Evolutionary conservation across 495 filamentous ascomycete genomes (phyloP), one percentile per base, ranked within the genome.

Genomic region (Wilcoxina mikolae): DNA sequence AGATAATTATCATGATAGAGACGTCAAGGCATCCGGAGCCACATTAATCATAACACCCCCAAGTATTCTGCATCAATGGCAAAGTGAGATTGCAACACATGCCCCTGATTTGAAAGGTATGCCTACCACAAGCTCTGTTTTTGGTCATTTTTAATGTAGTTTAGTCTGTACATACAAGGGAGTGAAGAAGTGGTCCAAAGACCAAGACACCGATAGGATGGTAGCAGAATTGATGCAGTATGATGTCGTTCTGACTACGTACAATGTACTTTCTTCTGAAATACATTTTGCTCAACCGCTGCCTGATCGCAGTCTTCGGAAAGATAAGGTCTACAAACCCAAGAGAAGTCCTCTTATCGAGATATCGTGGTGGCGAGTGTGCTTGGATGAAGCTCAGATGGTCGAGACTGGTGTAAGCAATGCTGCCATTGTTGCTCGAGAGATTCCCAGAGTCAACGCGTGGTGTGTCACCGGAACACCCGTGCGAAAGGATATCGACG

Each of bases 391-490:
- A 67, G 91, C 88, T 2, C 91, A 98, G 65, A 94, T 94, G 84
- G 77, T 95, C 29, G 90, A 94, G 54, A 87, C 78, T 56, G 87
- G 86, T 47, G 78, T 90, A 5, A 89, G 79, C 64, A 82, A 84
- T 54, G 85, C 90, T 15, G 87, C 91, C 1, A 77, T 75, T 56
- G 76, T 95, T 28, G 88, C 90, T 17, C 73, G 80, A 24, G 67
- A 80, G 20, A 85, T 98, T 56, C 87, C 89, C 51, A 75, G 90
- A 23, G 66, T 84, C 55, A 90, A 91, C 68, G 79, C 87, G 9
- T 95, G 91, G 91, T 86, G 79, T 24, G 79, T 98, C n/a, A 87
- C 87, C 2, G 91, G 90, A 18, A 98, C 91, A 0, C 91, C 91
- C 0, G 73, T 95, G 22, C 78, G 81, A 51, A 89, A 84, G 62